Evolutionary conservation across 2,329 filamentous ascomycete genomes (phyloP).

Genomic region (Alternaria gansuensis): DNA sequence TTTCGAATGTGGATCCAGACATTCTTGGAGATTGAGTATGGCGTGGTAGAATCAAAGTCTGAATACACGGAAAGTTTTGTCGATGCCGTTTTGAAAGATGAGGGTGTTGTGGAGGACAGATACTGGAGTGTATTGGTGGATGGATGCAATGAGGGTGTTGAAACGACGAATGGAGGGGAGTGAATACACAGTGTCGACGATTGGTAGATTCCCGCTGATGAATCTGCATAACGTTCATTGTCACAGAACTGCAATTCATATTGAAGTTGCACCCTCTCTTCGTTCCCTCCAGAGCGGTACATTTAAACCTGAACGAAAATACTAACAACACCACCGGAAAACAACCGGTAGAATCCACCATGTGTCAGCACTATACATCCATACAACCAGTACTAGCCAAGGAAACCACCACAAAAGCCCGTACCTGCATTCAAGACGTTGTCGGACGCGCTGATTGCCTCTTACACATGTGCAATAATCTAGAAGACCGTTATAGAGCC

Average conservation of each 20-base stretch:
- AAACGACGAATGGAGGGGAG: not conserved
- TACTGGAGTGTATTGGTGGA: not conserved
- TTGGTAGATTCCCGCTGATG: not conserved
- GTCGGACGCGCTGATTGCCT: not conserved
- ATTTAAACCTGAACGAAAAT: too few species aligned
- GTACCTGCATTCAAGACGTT: not conserved
- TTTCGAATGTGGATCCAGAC: slow-evolving; percentile 20
- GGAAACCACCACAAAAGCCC: not conserved
- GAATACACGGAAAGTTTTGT: slow-evolving; percentile 11
- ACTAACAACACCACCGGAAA: not conserved
- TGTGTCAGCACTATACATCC: not conserved
- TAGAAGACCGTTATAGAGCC: slow-evolving; percentile 8
- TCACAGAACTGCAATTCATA: not conserved
- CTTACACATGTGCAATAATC: not conserved
- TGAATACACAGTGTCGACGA: not conserved
- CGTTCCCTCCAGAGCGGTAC: not conserved
- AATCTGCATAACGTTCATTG: not conserved
- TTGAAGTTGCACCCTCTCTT: not conserved
- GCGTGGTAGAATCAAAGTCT: not conserved
- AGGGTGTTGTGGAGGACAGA: not conserved
- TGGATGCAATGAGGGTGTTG: not conserved
- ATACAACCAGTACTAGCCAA: not conserved
- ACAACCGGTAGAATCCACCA: not conserved
- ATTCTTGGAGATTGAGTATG: slow-evolving; percentile 18
- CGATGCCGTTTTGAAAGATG: not conserved